These are phyloP conservation scores for Scheffersomyces insectosa DNA, from an alignment of 1,139 yeast species.

Conservation along the genomic window DNA sequence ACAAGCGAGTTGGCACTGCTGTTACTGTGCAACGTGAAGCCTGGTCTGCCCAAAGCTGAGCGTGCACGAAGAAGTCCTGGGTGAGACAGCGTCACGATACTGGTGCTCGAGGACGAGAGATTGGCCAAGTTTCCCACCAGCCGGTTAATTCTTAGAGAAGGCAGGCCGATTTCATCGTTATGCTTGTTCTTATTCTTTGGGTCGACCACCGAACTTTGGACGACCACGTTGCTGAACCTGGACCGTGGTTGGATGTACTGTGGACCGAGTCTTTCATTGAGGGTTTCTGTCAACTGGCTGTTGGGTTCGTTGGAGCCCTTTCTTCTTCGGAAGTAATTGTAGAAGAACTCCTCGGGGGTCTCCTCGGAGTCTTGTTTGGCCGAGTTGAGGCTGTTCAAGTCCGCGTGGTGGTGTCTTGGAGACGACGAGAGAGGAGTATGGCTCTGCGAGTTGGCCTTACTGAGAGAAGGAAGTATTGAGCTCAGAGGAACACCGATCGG, in stretches of 20 bases:
- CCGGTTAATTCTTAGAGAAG: conserved; percentile 45
- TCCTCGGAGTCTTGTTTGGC: conserved; percentile 1
- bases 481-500: conserved; percentile 1
- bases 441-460: conserved; percentile 11
- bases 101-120: conserved; percentile 9
- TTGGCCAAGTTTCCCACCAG: conserved; percentile 29
- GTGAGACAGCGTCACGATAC: conserved; percentile 1
- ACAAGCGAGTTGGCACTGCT: conserved; percentile 33
- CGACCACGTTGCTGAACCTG: conserved; percentile 20
- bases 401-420: conserved; percentile 1
- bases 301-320: conserved; percentile 9
- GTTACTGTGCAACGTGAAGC: conserved; percentile 28
- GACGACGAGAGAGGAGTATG: conserved; percentile 10
- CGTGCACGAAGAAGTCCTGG: conserved; percentile 11
- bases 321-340: conserved; percentile 12
- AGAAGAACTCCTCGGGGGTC: conserved; percentile 35
- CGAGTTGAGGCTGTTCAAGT: conserved; percentile 5
- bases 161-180: conserved; percentile 34
- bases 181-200: conserved; percentile 20
- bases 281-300: conserved; percentile 14
- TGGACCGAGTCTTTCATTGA: conserved; percentile 25
- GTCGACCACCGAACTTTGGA: conserved; percentile 38
- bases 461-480: conserved; percentile 22
- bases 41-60: conserved; percentile 20
- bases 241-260: conserved; percentile 52